phyloP scores from a whole-genome alignment of 208 protist species.

The Trypanosoma congolense region DNA sequence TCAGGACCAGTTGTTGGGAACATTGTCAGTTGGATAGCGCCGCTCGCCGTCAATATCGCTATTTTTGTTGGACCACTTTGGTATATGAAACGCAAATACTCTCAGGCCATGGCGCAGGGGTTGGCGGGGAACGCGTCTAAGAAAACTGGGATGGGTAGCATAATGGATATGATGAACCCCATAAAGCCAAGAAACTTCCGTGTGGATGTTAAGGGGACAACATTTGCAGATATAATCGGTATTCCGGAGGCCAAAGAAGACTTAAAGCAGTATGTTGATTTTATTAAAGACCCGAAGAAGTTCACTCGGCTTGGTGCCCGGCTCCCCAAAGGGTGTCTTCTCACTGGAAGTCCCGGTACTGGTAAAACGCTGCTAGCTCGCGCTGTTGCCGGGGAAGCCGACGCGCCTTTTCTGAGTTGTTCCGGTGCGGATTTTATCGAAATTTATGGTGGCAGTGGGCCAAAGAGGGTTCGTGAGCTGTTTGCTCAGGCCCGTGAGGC shows the following conservation, averaged over 20 bases:
- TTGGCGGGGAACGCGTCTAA: slow-evolving; percentile 22
- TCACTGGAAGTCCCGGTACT: slow-evolving; percentile 96
- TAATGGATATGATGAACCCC: slow-evolving; percentile 94
- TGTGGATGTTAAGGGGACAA: slow-evolving; percentile 83
- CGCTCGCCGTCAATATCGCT: slow-evolving; percentile 74
- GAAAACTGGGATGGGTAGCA: slow-evolving; percentile 49
- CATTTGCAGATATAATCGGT: slow-evolving; percentile 95
- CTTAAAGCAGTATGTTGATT: slow-evolving; percentile 98
- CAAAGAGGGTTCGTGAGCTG: slow-evolving; percentile 94
- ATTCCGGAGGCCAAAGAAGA: slow-evolving; percentile 97
- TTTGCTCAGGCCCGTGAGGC: slow-evolving; percentile 93
- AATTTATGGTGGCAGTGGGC: slow-evolving; percentile 96
- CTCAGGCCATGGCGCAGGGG: slow-evolving; percentile 60
- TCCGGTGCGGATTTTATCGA: slow-evolving; percentile 97
- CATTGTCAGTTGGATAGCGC: slow-evolving; percentile 71
- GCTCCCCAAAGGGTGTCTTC: slow-evolving; percentile 94
- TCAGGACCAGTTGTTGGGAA: slow-evolving; percentile 63
- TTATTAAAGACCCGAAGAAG: slow-evolving; percentile 95
- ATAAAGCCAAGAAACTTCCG: slow-evolving; percentile 87
- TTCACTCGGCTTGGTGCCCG: slow-evolving; percentile 95
- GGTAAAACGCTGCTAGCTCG: slow-evolving; percentile 97
- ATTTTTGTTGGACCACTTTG: slow-evolving; percentile 85
- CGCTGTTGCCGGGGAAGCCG: slow-evolving; percentile 94
- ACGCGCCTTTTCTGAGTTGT: slow-evolving; percentile 93
- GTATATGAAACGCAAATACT: slow-evolving; percentile 86